A percentile compares a stretch with the other conserved stretches of the same genome.
Evolutionary conservation across 139 green algal genomes (phyloP).

Genomic region (Haematococcus sp.): DNA sequence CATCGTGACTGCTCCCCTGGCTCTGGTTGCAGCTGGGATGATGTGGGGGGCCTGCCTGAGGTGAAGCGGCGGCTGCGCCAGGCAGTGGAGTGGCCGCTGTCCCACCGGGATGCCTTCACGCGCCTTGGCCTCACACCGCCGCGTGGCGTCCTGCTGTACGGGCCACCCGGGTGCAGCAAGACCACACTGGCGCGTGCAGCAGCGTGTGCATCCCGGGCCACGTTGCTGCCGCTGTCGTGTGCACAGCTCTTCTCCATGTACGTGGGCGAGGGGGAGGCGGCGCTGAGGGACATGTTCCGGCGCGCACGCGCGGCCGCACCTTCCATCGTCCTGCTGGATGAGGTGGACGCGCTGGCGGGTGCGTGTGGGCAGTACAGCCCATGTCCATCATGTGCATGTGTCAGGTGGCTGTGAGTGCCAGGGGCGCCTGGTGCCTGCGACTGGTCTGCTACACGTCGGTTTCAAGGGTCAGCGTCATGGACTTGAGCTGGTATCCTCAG

Average conservation of each 20-base stretch:
- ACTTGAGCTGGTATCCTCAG: too few relatives aligned
- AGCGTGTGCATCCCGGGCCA: constrained; percentile 62
- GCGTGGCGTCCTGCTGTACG: constrained; percentile 83
- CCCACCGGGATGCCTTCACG: constrained; percentile 62
- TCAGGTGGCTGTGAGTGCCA: too few relatives aligned
- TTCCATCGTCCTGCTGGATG: constrained; percentile 86
- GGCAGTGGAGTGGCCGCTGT: constrained; percentile 82
- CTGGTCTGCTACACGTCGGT: not conserved
- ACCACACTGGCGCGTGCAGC: constrained; percentile 80
- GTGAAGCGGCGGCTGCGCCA: constrained; percentile 78
- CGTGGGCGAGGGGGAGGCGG: constrained; percentile 82
- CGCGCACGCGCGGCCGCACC: constrained; percentile 68
- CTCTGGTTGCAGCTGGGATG: constrained; percentile 69
- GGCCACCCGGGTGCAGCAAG: constrained; percentile 86
- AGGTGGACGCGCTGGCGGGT: constrained; percentile 79
- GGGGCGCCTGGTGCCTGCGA: not conserved
- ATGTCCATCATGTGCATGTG: not conserved
- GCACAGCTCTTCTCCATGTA: constrained; percentile 85
- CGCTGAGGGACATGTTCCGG: constrained; percentile 70
- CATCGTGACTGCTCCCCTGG: too few relatives aligned
- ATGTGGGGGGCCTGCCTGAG: constrained; percentile 74
- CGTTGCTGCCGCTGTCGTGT: constrained; percentile 71
- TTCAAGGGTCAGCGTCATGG: too few relatives aligned
- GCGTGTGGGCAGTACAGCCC: not conserved
- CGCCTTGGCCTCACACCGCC: constrained; percentile 68